Evolutionary conservation across 1,284 basidiomycete species (phyloP).

Genomic region (Filobasidium uniguttulatum): DNA sequence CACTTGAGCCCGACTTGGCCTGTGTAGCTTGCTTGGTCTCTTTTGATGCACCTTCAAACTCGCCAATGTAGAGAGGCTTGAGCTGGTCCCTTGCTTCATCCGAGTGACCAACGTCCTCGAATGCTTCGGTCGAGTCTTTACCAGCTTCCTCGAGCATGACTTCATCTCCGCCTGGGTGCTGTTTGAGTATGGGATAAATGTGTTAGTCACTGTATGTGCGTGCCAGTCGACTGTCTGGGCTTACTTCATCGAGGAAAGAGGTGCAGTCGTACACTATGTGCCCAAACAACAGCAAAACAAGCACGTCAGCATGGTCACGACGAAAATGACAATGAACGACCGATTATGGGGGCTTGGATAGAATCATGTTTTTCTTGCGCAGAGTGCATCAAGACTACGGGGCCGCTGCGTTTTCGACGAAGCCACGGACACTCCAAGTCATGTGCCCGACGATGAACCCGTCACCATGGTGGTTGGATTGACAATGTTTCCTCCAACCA

Average conservation of each 20-base stretch:
- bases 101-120: constrained; percentile 98
- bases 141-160: constrained; percentile 85
- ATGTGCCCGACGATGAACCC: too few relatives aligned
- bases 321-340: too few relatives aligned
- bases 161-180: constrained; percentile 98
- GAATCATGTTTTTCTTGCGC: too few relatives aligned
- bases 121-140: constrained; percentile 92
- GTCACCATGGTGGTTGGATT: too few relatives aligned
- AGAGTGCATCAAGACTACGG: too few relatives aligned
- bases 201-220: too few relatives aligned
- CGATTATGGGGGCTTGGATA: too few relatives aligned
- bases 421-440: background rate
- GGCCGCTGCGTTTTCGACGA: too few relatives aligned
- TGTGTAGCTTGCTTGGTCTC: constrained; percentile 12
- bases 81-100: constrained; percentile 92
- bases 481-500: too few relatives aligned
- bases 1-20: background rate
- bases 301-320: too few relatives aligned
- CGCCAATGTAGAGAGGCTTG: constrained; percentile 58
- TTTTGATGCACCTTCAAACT: constrained; percentile 49
- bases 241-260: constrained; percentile 90
- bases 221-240: too few relatives aligned
- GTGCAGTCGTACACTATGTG: constrained; percentile 78
- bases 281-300: too few relatives aligned
- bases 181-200: constrained; percentile 10